A percentile compares a stretch with the other conserved stretches of the same genome.
phyloP scores from a whole-genome alignment of 2,329 filamentous ascomycete genomes.

The Penicillium digitatum region DNA sequence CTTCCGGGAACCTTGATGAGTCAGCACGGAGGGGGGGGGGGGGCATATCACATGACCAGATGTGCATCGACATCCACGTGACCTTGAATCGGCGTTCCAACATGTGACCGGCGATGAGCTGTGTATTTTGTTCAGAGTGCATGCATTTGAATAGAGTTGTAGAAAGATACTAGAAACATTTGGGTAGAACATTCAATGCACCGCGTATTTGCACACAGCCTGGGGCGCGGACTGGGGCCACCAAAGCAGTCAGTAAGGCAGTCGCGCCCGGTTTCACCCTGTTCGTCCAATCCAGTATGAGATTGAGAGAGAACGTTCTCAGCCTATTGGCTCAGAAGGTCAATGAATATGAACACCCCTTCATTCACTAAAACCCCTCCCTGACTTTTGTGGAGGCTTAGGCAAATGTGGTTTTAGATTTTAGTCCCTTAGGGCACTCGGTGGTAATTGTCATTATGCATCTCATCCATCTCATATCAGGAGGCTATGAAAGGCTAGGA shows the following conservation, averaged over 20 bases:
- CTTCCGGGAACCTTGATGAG: constrained; percentile 2
- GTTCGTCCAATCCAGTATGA: neutral
- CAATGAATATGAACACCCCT: neutral
- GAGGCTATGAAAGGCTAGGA: neutral
- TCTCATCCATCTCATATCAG: neutral
- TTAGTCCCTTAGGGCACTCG: neutral
- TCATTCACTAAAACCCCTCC: neutral
- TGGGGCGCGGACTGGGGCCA: neutral
- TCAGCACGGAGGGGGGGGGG: constrained; percentile 1
- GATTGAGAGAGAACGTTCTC: neutral
- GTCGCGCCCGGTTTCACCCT: constrained; percentile 2
- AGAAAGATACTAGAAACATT: neutral
- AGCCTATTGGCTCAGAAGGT: neutral
- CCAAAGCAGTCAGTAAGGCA: neutral
- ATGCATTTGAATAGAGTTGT: neutral
- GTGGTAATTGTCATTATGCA: neutral
- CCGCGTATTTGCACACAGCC: neutral
- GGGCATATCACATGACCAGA: neutral
- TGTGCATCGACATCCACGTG: neutral
- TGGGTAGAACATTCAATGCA: neutral
- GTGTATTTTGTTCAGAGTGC: neutral
- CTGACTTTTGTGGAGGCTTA: neutral
- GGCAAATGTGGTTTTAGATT: neutral
- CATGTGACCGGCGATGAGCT: neutral
- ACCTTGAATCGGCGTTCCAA: too few relatives aligned